These are phyloP conservation scores for Annulohypoxylon stygium DNA, from an alignment of 495 filamentous ascomycete genomes.

Conservation along the genomic window DNA sequence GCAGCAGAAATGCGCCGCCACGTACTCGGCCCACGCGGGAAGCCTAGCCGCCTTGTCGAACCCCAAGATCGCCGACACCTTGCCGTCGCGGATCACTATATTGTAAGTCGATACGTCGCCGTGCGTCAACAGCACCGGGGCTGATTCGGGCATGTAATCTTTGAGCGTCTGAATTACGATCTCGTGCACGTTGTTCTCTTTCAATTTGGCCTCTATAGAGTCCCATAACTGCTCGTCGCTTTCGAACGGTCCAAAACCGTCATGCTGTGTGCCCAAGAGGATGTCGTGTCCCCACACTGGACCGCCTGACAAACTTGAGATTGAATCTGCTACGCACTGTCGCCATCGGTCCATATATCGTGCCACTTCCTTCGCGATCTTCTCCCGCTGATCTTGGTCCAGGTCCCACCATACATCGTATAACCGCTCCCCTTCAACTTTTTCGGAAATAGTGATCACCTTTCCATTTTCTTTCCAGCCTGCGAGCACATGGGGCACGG, in stretches of 20 bases:
- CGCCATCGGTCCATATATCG: slow-evolving; percentile 38
- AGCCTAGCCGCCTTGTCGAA: slow-evolving; percentile 46
- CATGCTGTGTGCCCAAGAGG: slow-evolving; percentile 33
- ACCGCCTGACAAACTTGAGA: slow-evolving; percentile 38
- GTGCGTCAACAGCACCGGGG: slow-evolving; percentile 46
- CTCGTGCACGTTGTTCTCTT: slow-evolving; percentile 21
- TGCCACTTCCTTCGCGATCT: slow-evolving; percentile 41
- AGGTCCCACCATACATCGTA: slow-evolving; percentile 50
- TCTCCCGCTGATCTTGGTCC: slow-evolving; percentile 20
- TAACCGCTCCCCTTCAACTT: slow-evolving; percentile 34
- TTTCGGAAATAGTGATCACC: slow-evolving; percentile 43
- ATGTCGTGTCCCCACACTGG: slow-evolving; percentile 32
- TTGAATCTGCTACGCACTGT: slow-evolving; percentile 29
- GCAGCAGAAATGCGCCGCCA: slow-evolving; percentile 45
- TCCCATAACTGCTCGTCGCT: slow-evolving; percentile 42
- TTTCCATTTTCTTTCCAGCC: slow-evolving; percentile 47
- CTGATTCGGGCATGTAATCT: slow-evolving; percentile 45
- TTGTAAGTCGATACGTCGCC: slow-evolving; percentile 45
- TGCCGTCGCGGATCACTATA: slow-evolving; percentile 34
- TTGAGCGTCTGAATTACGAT: slow-evolving; percentile 27
- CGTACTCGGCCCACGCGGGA: slow-evolving; percentile 47
- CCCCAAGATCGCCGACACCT: slow-evolving; percentile 40
- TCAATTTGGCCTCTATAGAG: slow-evolving; percentile 25
- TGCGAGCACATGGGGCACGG: slow-evolving; percentile 42
- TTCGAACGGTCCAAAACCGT: slow-evolving; percentile 41